phyloP scores from a whole-genome alignment of 1,284 basidiomycete genomes.

The Tilletia walkeri region DNA sequence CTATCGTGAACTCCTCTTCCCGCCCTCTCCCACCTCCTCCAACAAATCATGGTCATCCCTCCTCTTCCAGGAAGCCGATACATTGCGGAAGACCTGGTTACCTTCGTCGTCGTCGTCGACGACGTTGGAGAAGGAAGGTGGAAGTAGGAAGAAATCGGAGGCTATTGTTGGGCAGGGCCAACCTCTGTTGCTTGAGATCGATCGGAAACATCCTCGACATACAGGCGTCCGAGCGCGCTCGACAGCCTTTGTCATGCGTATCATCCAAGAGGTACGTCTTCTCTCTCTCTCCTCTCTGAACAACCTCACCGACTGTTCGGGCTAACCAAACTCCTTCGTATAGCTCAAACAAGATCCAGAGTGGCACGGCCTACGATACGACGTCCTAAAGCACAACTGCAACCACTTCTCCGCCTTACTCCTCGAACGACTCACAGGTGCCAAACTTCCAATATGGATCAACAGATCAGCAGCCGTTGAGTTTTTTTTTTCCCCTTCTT shows the following conservation, averaged over 20 bases:
- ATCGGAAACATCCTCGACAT: too few relatives aligned
- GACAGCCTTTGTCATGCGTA: conserved; percentile 16
- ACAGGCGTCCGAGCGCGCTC: neutral
- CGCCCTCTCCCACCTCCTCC: too few relatives aligned
- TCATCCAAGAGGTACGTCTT: conserved; percentile 20
- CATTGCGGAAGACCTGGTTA: too few relatives aligned
- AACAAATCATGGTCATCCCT: too few relatives aligned
- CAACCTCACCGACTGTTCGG: too few relatives aligned
- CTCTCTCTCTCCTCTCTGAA: neutral
- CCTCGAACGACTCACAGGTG: conserved; percentile 37
- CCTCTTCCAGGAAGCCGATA: too few relatives aligned
- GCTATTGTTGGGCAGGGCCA: too few relatives aligned
- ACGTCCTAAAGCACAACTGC: conserved; percentile 40
- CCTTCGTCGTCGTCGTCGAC: too few relatives aligned
- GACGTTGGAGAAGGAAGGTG: too few relatives aligned
- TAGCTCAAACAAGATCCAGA: conserved; percentile 22
- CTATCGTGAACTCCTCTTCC: neutral
- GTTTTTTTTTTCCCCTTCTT: too few relatives aligned
- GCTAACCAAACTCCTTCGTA: neutral
- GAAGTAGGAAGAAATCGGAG: too few relatives aligned
- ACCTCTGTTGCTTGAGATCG: too few relatives aligned
- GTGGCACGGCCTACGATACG: conserved; percentile 26
- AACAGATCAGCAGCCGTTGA: conserved; percentile 41
- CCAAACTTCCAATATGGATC: conserved; percentile 39
- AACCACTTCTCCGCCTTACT: conserved; percentile 50